Percentiles rank a stretch among this genome's conserved stretches.
These are phyloP conservation scores for Corylus avellana DNA, from an alignment of 306 rosid species.

Conservation along the genomic window DNA sequence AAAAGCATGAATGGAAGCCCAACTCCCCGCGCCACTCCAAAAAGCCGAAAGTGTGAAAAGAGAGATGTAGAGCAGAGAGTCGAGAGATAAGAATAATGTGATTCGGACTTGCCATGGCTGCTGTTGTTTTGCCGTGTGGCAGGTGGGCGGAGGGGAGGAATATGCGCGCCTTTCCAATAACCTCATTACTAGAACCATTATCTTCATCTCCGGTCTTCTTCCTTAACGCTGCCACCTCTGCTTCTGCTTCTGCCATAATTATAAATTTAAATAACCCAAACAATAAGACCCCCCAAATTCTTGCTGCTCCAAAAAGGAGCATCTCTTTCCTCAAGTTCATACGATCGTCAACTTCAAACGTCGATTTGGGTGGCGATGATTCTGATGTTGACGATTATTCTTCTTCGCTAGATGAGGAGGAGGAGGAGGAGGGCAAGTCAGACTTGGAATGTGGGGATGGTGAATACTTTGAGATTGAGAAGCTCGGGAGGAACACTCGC, in stretches of 20 bases:
- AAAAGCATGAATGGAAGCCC: neutral
- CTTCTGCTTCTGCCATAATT: neutral
- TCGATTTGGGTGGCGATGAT: conserved; percentile 13
- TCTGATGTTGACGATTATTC: conserved; percentile 2
- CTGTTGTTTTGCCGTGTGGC: neutral
- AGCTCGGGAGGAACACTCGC: conserved; percentile 55
- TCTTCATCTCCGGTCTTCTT: neutral
- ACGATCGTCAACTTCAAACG: conserved; percentile 41
- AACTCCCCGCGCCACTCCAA: neutral
- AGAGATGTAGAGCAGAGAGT: neutral
- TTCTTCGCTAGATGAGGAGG: conserved; percentile 8
- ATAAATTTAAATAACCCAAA: neutral
- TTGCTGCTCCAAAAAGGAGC: conserved; percentile 21
- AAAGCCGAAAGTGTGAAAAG: neutral
- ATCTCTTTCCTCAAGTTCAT: conserved; percentile 16
- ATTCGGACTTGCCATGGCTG: neutral
- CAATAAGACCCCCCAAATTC: neutral
- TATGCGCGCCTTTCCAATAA: conserved; percentile 39
- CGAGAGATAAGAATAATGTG: neutral
- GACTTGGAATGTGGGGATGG: conserved; percentile 41
- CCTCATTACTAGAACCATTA: conserved; percentile 21
- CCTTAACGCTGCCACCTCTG: conserved; percentile 11
- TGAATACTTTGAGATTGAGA: conserved; percentile 52
- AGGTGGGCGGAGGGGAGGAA: neutral
- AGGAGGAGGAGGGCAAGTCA: conserved; percentile 10